phyloP scores from a whole-genome alignment of 2,329 filamentous ascomycete genomes.

The Thelonectria discophora region DNA sequence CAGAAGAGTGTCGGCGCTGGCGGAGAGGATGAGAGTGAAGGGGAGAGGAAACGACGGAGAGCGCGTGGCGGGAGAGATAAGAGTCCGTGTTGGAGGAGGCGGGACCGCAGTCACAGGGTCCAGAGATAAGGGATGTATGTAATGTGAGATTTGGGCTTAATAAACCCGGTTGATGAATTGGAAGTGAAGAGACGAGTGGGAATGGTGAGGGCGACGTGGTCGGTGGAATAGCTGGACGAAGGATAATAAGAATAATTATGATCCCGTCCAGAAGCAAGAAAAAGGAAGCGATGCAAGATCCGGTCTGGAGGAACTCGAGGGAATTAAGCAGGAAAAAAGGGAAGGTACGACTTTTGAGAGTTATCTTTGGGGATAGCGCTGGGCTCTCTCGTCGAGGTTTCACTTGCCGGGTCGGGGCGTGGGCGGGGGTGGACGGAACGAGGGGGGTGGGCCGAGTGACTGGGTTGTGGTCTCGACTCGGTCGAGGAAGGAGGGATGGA shows the following conservation, averaged over 20 bases:
- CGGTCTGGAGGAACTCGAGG: neutral
- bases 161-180: neutral
- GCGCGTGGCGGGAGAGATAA: conserved; percentile 19
- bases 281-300: conserved; percentile 10
- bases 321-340: conserved; percentile 5
- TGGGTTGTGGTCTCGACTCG: too few relatives aligned
- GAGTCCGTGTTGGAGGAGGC: conserved; percentile 18
- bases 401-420: conserved; percentile 1
- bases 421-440: neutral
- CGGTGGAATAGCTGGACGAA: neutral
- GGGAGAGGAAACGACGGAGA: conserved; percentile 11
- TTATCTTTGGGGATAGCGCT: conserved; percentile 23
- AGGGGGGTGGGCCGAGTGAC: neutral
- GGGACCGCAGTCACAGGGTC: conserved; percentile 10
- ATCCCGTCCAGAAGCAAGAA: too few relatives aligned
- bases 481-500: too few relatives aligned
- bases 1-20: conserved; percentile 1
- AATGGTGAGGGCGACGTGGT: neutral
- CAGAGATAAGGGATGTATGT: conserved; percentile 20
- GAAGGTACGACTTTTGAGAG: conserved; percentile 14
- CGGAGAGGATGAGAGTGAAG: conserved; percentile 1
- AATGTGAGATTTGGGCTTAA: neutral
- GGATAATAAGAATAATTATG: too few relatives aligned
- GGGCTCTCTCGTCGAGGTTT: neutral
- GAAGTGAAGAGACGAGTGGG: neutral